Evolutionary conservation across 2,329 filamentous ascomycete genomes (phyloP), one percentile per base, ranked within the genome.

Genomic region (Colletotrichum lindemuthianum): DNA sequence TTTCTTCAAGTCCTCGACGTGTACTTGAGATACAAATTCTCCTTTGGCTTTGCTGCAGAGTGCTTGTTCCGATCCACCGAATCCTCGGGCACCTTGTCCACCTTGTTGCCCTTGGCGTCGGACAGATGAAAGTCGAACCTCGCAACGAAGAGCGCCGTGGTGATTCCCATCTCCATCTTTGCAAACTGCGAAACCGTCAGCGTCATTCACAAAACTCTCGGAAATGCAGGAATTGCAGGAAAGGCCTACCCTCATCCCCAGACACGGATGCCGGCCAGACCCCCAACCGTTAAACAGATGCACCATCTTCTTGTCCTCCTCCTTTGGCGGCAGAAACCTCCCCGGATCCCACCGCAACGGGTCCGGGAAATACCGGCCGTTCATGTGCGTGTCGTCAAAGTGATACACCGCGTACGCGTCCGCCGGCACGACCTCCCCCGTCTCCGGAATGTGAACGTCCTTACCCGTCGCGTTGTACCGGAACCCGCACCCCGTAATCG

Each of bases 91-190:
- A 67, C 75, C 56, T 4, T 67, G 43, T 0, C 43, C 56, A 2
- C 48, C 34, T 24, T 58, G 13, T 73, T 74, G 0, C 81, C 83
- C 3, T 74, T 58, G 47, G 72, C 71, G 45, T 86, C 78, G n/a
- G 71, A 69, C 3, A 84, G 73, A 9, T 75, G 69, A 60, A 80
- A 82, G 59, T 85, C 79, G 59, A 85, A 86, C 45, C 76, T 77
- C 3, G 83, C 79, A 13, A 84, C 59, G 60, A 85, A 84, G 50
- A 81, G 78, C 1, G 81, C 82, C 0, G 77, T 78, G 36, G 85
- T 81, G 63, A 86, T 72, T 54, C 78, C 81, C 59, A 81, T 79
- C 70, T 86, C 83, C 2, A 87, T 72, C 67, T 86, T 86, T 1
- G 84, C 84, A 70, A 86, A 85, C 70, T 77, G 64, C 8, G 8